These are phyloP conservation scores for Cercospora janseana DNA, from an alignment of 2,329 filamentous ascomycete species.

Conservation along the genomic window DNA sequence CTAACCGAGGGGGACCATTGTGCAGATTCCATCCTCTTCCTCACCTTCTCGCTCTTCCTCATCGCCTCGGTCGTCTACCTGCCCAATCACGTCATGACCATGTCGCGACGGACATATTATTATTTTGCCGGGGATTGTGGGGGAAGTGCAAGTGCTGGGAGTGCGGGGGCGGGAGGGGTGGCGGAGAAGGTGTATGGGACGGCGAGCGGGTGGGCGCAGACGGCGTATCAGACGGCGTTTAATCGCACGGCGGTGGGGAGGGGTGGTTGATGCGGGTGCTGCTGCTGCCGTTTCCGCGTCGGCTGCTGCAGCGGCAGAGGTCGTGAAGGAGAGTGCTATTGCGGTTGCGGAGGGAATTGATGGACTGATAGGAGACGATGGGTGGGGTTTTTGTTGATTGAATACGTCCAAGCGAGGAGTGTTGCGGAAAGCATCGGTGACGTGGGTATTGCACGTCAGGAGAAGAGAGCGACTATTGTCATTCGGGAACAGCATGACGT, in stretches of 20 bases:
- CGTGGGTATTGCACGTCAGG: no score
- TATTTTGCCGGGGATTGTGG: constrained; percentile 77
- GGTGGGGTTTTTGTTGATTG: no score
- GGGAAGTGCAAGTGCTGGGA: constrained; percentile 1
- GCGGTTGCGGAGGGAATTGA: neutral
- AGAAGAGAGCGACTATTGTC: no score
- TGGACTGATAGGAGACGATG: neutral
- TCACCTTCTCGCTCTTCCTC: constrained; percentile 79
- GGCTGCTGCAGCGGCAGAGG: constrained; percentile 17
- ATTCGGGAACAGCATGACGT: no score
- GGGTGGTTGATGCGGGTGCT: neutral
- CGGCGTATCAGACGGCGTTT: constrained; percentile 27
- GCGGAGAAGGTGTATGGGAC: constrained; percentile 24
- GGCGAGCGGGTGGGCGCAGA: constrained; percentile 28
- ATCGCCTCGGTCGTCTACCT: constrained; percentile 90
- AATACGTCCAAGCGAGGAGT: no score
- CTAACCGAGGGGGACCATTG: no score
- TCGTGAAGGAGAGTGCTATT: constrained; percentile 21
- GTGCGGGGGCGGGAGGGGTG: constrained; percentile 14
- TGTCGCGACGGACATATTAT: constrained; percentile 85
- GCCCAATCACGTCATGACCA: constrained; percentile 80
- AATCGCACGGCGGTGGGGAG: constrained; percentile 19
- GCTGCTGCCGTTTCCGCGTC: no score
- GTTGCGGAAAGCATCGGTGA: no score
- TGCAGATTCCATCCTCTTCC: constrained; percentile 84